phyloP scores from a whole-genome alignment of 1,284 basidiomycete species.

The Apiotrichum sp. region DNA sequence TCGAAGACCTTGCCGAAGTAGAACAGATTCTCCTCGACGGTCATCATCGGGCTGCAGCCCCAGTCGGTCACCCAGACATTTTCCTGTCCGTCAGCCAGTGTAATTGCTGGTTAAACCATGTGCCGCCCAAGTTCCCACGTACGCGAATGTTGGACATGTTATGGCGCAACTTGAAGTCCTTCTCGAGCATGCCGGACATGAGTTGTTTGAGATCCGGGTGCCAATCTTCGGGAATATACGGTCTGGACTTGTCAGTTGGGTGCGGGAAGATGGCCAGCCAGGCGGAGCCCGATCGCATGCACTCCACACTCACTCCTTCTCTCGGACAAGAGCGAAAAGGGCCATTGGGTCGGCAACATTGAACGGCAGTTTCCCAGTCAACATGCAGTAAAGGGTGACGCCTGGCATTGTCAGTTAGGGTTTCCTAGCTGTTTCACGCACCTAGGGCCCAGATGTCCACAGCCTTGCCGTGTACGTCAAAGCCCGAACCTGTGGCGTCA shows the following conservation, averaged over 20 bases:
- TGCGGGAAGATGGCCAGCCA: no score
- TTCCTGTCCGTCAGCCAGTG: constrained; percentile 23
- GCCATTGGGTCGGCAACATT: constrained; percentile 49
- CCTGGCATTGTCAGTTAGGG: constrained; percentile 26
- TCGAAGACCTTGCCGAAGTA: constrained; percentile 44
- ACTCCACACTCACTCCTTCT: constrained; percentile 41
- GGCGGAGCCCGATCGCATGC: background rate
- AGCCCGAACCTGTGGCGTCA: background rate
- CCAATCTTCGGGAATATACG: constrained; percentile 43
- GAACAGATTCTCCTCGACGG: constrained; percentile 45
- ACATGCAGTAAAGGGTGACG: constrained; percentile 55
- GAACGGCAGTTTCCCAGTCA: constrained; percentile 53
- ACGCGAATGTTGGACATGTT: constrained; percentile 43
- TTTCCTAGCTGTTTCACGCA: constrained; percentile 16
- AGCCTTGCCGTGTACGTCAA: constrained; percentile 48
- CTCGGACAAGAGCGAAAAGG: constrained; percentile 50
- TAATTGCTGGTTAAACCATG: background rate
- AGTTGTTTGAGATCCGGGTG: constrained; percentile 37
- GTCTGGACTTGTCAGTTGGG: constrained; percentile 29
- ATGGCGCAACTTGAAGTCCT: constrained; percentile 42
- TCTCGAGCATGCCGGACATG: constrained; percentile 43
- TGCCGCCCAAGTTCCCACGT: no score
- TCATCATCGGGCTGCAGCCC: constrained; percentile 38
- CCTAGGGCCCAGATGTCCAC: constrained; percentile 55
- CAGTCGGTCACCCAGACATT: constrained; percentile 48